Evolutionary conservation across 2,329 filamentous ascomycete genomes (phyloP).

Genomic region (Arachnomyces sp.): DNA sequence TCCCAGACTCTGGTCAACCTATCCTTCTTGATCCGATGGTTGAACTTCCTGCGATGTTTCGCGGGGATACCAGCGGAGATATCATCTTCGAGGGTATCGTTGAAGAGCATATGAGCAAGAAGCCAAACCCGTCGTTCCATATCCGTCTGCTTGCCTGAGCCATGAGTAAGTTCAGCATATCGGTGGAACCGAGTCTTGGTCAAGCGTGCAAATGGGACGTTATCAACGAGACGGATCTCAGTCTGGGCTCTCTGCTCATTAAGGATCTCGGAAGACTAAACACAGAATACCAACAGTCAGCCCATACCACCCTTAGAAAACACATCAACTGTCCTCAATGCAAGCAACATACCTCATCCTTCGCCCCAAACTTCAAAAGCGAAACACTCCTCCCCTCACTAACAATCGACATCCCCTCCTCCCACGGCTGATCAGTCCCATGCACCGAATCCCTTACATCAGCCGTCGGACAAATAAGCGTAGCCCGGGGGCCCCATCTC

Average conservation of each 20-base stretch:
- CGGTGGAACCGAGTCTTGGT: slow-evolving; percentile 25
- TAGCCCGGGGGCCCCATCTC: slow-evolving; percentile 67
- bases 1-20: slow-evolving; percentile 37
- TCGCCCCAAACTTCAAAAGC: neutral
- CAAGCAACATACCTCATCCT: slow-evolving; percentile 6
- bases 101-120: slow-evolving; percentile 78
- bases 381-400: slow-evolving; percentile 54
- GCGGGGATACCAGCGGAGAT: slow-evolving; percentile 35
- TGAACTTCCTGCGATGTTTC: slow-evolving; percentile 30
- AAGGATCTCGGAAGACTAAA: slow-evolving; percentile 23
- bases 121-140: slow-evolving; percentile 61
- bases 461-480: slow-evolving; percentile 56
- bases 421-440: slow-evolving; percentile 41
- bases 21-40: slow-evolving; percentile 41
- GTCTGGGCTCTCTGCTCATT: slow-evolving; percentile 28
- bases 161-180: slow-evolving; percentile 23
- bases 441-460: too few relatives aligned
- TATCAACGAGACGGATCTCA: slow-evolving; percentile 44
- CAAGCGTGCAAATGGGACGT: slow-evolving; percentile 49
- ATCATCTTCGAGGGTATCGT: slow-evolving; percentile 48
- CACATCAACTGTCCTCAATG: slow-evolving; percentile 15
- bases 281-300: slow-evolving; percentile 1
- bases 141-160: slow-evolving; percentile 22
- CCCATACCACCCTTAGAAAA: neutral
- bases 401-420: slow-evolving; percentile 50